Evolutionary conservation across 768 basidiomycete genomes (phyloP), one percentile per base, ranked within the genome.

Genomic region (Paxillus involutus): DNA sequence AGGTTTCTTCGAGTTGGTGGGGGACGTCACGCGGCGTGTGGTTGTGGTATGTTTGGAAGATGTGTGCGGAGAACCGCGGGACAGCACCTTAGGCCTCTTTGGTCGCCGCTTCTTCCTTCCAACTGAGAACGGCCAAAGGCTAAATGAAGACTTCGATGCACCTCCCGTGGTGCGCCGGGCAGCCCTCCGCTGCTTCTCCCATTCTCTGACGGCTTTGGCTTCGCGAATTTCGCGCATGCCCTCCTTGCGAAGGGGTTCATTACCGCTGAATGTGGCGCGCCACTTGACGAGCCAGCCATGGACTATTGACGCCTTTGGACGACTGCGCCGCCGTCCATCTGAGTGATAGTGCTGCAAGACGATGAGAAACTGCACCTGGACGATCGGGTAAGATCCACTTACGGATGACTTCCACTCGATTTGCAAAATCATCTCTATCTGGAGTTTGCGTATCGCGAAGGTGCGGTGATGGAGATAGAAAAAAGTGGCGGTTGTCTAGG

Each of bases 251-350:
- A 86, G 70, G 17, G 58, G 62, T 63, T 89, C 86, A 63, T 87
- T 76, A 35, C 85, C 86, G 32, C 77, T 64, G 32, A 89, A 73
- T 12, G 88, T 89, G 24, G 87, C 88, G 56, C 88, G 79, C 80
- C 84, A 80, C 70, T 89, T 90, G n/a, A 84, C 82, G 55, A 89
- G 73, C 86, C 88, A 90, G 32, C 88, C 88, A 59, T 90, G 88
- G 68, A 88, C 77, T 11, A 79, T 78, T 6, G 77, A 78, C n/a
- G 75, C 64, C 50, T 80, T 84, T 40, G 80, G 78, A 32, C 75
- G 77, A 45, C 79, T 82, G 43, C 71, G 75, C 39, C 74, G 72
- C 47, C 72, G 63, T 32, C 77, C 76, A 44, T 73, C 37, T 29
- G 69, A 71, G 53, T 70, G 71, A 58, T 72, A 72, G 33, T 57